Evolutionary conservation across 2,329 filamentous ascomycete species (phyloP), one percentile per base, ranked within the genome.

Genomic region (Penicillium concentricum): DNA sequence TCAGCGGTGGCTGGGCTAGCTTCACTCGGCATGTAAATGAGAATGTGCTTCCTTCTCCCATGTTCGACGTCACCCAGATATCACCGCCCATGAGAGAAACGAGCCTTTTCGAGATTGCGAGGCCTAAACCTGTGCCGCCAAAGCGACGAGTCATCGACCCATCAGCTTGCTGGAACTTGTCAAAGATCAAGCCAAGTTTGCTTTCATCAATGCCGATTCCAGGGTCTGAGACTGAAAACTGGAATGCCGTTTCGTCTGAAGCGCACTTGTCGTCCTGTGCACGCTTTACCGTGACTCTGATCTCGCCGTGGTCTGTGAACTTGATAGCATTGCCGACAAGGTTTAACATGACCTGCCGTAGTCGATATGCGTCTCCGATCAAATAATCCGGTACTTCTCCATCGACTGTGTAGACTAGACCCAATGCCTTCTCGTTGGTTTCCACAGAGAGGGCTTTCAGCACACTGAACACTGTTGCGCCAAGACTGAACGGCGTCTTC

Each of bases 91-190:
- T 97, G 51, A 97, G 83, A 63, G 91, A 95, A 53, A 96, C 92
- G 22, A 97, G 84, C 65, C 91, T 85, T 78, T 95, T 93, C 22
- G 92, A 96, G 69, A 97, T 97, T n/a, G 92, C 96, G 20, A 97
- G 79, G 60, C 92, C 92, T 5, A 97, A 83, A 64, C 92, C 92
- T 9, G 92, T 97, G 61, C 92, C 92, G 63, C 92, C 92, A 72
- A 96, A 97, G 70, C 94, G 94, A 66, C 92, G 86, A 2, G 92
- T 96, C 77, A 94, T 97, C 26, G 92, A 96, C 28, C 92, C 92
- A 72, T 97, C 92, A 24, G 92, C 92, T 78, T 97, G 92, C 75
- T 96, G 92, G 84, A 97, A 97, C 1, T 92, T 97, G 76, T 97
- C 92, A 75, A 97, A 97, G 69, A 97, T 97, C 60, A 97, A 81